Conservation (phyloP, 1,284 basidiomycete genomes). For the Ceratobasidium sp. region DNA sequence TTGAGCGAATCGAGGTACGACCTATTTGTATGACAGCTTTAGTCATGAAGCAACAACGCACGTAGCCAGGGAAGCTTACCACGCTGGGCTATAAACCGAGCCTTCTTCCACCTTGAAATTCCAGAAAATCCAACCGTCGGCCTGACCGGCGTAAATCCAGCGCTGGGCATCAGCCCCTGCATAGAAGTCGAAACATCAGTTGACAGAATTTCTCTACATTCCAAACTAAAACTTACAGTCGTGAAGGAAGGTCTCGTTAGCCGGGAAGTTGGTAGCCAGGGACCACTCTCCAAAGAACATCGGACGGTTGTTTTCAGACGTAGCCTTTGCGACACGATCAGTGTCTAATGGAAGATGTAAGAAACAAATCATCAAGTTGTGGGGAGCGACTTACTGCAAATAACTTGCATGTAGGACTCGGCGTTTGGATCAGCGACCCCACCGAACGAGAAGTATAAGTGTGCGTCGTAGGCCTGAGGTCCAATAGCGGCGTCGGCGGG, state of each 20-base stretch:
- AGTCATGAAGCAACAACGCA: too few species aligned
- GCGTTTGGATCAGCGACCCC: conserved; percentile 77
- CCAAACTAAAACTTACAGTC: conserved; percentile 58
- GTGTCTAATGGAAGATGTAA: conserved; percentile 59
- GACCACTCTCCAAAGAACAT: conserved; percentile 75
- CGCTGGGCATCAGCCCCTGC: conserved; percentile 75
- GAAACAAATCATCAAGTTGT: neutral
- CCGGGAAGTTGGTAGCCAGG: conserved; percentile 75
- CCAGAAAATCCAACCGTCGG: conserved; percentile 83
- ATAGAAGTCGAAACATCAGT: conserved; percentile 73
- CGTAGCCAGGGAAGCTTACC: conserved; percentile 17
- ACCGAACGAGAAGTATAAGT: conserved; percentile 75
- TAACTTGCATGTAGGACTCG: conserved; percentile 73
- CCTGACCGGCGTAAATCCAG: conserved; percentile 67
- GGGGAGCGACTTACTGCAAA: conserved; percentile 67
- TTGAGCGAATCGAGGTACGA: conserved; percentile 75
- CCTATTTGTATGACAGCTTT: too few species aligned
- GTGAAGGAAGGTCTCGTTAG: conserved; percentile 72
- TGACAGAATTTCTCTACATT: conserved; percentile 63
- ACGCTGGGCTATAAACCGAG: conserved; percentile 24
- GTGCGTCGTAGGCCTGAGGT: conserved; percentile 80
- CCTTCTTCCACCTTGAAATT: conserved; percentile 77
- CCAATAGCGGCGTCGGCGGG: conserved; percentile 76
- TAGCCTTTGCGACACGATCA: conserved; percentile 60
- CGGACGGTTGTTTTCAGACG: conserved; percentile 66